Percentiles rank a stretch among this genome's conserved stretches.
Evolutionary conservation across 768 basidiomycete genomes (phyloP).

Genomic region (Inosperma sp.): DNA sequence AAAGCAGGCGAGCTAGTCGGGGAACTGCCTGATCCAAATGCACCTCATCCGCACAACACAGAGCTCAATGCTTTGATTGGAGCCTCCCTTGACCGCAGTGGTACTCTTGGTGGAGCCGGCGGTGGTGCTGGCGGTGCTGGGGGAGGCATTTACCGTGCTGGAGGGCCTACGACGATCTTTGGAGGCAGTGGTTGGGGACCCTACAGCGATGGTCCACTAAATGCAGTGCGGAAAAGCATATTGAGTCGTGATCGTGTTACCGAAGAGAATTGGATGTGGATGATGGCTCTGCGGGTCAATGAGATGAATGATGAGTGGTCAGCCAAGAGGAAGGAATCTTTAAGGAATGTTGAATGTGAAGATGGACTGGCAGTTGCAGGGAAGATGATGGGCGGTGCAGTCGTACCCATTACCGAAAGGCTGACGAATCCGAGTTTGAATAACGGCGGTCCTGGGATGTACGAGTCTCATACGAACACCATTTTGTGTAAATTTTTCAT

Average conservation of each 20-base stretch:
- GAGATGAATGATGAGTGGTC: constrained; percentile 64
- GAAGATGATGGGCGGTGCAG: constrained; percentile 19
- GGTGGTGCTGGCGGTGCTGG: constrained; percentile 48
- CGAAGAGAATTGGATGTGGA: constrained; percentile 90
- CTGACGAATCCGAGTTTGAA: constrained; percentile 16
- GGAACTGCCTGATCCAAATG: constrained; percentile 73
- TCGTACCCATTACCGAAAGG: constrained; percentile 9
- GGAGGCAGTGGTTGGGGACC: constrained; percentile 81
- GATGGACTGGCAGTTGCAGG: constrained; percentile 31
- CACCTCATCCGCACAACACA: constrained; percentile 41
- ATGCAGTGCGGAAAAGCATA: constrained; percentile 76
- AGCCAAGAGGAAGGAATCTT: constrained; percentile 50
- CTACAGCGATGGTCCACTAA: constrained; percentile 82
- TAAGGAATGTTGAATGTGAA: constrained; percentile 49
- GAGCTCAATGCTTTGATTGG: constrained; percentile 40
- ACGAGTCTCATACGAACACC: constrained; percentile 77
- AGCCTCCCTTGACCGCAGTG: constrained; percentile 26
- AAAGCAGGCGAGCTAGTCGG: constrained; percentile 80
- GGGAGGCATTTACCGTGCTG: constrained; percentile 81
- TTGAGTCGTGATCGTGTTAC: constrained; percentile 76
- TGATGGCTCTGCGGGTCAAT: constrained; percentile 61
- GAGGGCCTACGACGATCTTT: constrained; percentile 91
- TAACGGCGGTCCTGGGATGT: constrained; percentile 51
- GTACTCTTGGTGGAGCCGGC: constrained; percentile 32
- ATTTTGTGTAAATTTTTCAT: constrained; percentile 58